A percentile compares a stretch with the other conserved stretches of the same genome.
These are phyloP conservation scores for Pleurozium schreberi DNA, from an alignment of 225 moss, liverwort and hornwort genomes.

Conservation along the genomic window DNA sequence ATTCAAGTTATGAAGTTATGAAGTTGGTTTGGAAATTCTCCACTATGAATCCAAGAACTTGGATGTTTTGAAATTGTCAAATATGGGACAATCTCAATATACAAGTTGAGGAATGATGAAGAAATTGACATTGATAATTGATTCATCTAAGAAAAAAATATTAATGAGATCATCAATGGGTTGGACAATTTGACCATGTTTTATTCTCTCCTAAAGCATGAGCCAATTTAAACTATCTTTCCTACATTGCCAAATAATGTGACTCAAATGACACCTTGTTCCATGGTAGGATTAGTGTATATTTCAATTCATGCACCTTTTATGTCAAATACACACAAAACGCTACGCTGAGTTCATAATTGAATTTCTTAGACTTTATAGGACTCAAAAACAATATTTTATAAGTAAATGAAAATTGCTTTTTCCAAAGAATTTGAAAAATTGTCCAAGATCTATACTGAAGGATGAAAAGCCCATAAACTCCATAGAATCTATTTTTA, in stretches of 20 bases:
- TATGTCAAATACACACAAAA: not conserved
- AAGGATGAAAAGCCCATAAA: not conserved
- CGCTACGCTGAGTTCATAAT: fast-evolving
- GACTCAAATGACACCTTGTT: not conserved
- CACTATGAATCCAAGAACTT: not conserved
- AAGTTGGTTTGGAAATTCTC: not conserved
- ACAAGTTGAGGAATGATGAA: not conserved
- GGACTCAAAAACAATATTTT: not conserved
- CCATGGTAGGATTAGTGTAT: not conserved
- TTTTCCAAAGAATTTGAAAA: not conserved
- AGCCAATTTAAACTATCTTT: too few relatives aligned
- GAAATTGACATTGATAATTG: not conserved
- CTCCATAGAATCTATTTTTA: not conserved
- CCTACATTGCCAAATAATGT: not conserved
- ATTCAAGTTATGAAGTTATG: not conserved
- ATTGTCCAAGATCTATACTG: not conserved
- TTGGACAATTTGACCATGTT: not conserved
- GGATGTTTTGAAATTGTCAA: not conserved
- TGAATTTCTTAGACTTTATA: not conserved
- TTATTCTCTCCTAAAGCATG: not conserved
- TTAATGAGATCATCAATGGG: not conserved
- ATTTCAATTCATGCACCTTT: not conserved
- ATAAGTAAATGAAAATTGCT: not conserved
- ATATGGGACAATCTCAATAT: not conserved
- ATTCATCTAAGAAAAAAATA: not conserved